phyloP scores from a whole-genome alignment of 73 alveolate species.

The Tetrahymena borealis region DNA sequence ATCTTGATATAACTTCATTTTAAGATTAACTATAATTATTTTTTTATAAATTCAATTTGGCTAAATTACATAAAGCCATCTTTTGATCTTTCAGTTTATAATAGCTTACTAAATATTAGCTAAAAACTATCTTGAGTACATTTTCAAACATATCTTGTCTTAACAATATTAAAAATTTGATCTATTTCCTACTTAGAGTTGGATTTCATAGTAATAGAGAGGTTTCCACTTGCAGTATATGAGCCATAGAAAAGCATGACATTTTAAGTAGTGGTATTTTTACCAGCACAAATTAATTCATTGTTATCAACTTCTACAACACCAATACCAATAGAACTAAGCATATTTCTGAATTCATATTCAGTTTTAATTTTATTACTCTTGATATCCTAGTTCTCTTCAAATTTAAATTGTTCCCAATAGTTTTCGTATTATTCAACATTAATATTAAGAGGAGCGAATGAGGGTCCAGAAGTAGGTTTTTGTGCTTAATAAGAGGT shows the following conservation, averaged over 20 bases:
- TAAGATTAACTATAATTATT: too few relatives aligned
- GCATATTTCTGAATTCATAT: constrained; percentile 26
- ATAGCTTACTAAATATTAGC: neutral
- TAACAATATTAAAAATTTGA: neutral
- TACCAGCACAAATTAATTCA: constrained; percentile 41
- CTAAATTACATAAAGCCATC: too few relatives aligned
- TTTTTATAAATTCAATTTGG: too few relatives aligned
- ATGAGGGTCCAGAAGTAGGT: neutral
- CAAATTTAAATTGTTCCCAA: constrained; percentile 15
- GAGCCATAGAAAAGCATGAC: constrained; percentile 29
- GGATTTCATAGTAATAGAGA: constrained; percentile 14
- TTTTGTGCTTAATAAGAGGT: neutral
- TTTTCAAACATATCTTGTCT: neutral
- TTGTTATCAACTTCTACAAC: constrained; percentile 25
- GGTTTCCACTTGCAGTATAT: neutral
- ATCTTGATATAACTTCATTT: too few relatives aligned
- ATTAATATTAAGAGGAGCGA: constrained; percentile 18
- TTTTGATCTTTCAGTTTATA: neutral
- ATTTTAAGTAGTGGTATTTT: constrained; percentile 11
- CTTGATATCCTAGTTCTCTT: constrained; percentile 1
- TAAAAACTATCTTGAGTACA: neutral
- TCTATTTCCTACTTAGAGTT: neutral
- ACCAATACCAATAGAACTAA: constrained; percentile 2
- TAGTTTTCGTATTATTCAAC: constrained; percentile 13
- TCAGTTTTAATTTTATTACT: constrained; percentile 8